These are phyloP conservation scores for Trebouxia sp. DNA, from an alignment of 139 green algal species.

Conservation along the genomic window DNA sequence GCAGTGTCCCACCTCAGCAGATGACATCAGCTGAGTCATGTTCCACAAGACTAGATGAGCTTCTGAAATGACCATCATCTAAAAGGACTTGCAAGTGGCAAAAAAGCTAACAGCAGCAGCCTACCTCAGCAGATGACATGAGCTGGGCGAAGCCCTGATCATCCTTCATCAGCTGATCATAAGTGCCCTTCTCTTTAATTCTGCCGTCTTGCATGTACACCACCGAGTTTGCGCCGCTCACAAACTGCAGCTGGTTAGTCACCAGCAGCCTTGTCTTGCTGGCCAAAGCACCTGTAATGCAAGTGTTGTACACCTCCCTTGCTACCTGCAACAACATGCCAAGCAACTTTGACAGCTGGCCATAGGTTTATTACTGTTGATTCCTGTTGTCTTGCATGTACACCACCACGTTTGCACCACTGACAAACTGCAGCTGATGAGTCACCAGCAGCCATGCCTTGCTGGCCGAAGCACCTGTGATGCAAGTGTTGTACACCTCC, in stretches of 20 bases:
- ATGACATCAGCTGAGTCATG: too few species aligned
- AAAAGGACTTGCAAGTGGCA: too few species aligned
- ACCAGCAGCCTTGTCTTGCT: constrained; percentile 77
- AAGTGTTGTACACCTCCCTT: constrained; percentile 37
- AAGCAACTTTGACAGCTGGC: constrained; percentile 52
- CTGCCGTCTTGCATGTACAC: constrained; percentile 81
- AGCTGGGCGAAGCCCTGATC: constrained; percentile 51
- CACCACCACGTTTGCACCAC: constrained; percentile 78
- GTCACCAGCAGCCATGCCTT: constrained; percentile 84
- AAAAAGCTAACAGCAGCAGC: neutral
- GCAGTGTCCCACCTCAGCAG: too few species aligned
- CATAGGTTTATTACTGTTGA: constrained; percentile 64
- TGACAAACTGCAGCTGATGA: constrained; percentile 87
- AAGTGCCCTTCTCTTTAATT: constrained; percentile 69
- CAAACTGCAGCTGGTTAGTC: constrained; percentile 88
- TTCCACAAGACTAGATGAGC: too few species aligned
- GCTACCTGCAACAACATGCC: constrained; percentile 25
- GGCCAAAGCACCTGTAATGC: constrained; percentile 18
- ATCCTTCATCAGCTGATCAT: constrained; percentile 53
- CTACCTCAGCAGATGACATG: constrained; percentile 47
- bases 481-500: constrained; percentile 37
- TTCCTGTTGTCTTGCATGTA: constrained; percentile 82
- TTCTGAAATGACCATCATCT: too few species aligned
- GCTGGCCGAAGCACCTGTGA: constrained; percentile 2
- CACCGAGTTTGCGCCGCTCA: constrained; percentile 80